These are phyloP conservation scores for Cercospora sp. DNA, from an alignment of 2,329 filamentous ascomycete species.

Conservation along the genomic window DNA sequence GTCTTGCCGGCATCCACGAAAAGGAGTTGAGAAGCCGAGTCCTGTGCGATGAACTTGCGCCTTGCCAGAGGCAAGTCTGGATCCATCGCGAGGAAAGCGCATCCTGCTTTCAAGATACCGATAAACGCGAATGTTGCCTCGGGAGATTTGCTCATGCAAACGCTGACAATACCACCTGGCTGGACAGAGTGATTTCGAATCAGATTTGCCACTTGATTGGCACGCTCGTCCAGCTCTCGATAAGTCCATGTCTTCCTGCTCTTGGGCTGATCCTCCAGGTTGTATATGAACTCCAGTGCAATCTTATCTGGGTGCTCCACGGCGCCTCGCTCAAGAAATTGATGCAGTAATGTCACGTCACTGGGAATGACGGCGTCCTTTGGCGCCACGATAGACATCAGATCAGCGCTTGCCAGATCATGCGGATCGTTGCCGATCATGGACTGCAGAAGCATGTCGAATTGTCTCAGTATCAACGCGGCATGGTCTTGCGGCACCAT, in stretches of 20 bases:
- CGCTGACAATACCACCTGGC: conserved; percentile 65
- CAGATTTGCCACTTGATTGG: conserved; percentile 70
- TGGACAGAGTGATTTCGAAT: conserved; percentile 53
- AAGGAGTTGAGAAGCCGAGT: conserved; percentile 62
- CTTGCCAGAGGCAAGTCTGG: conserved; percentile 68
- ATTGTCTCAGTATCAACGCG: conserved; percentile 65
- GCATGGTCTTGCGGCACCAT: conserved; percentile 70
- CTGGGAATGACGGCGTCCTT: conserved; percentile 58
- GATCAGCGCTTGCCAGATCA: neutral
- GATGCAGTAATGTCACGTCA: conserved; percentile 65
- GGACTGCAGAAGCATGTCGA: conserved; percentile 65
- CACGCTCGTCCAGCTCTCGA: conserved; percentile 65
- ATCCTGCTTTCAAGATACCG: conserved; percentile 79
- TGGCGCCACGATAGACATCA: conserved; percentile 63
- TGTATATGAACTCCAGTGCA: conserved; percentile 68
- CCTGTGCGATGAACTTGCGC: conserved; percentile 74
- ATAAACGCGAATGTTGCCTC: conserved; percentile 81
- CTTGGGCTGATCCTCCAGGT: conserved; percentile 50
- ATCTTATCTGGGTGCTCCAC: conserved; percentile 55
- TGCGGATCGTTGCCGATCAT: conserved; percentile 45
- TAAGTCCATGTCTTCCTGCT: conserved; percentile 69
- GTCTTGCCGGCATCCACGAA: conserved; percentile 42
- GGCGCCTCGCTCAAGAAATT: conserved; percentile 72
- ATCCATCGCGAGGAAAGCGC: conserved; percentile 78
- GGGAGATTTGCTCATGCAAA: conserved; percentile 82